phyloP scores from a whole-genome alignment of 257 asterid species.

The Linderniella brevidens region DNA sequence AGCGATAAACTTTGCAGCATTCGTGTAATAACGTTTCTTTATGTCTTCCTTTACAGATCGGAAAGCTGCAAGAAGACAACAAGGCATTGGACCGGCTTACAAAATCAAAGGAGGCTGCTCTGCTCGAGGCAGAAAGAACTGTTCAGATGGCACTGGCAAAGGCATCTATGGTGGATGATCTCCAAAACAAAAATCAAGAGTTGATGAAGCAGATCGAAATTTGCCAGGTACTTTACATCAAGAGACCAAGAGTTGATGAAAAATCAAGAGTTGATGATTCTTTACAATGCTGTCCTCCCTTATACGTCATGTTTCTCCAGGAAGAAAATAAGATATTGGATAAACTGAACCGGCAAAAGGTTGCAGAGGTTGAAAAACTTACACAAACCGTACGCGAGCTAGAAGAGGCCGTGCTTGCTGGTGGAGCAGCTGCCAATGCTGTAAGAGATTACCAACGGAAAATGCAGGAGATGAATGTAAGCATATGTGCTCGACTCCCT shows the following conservation, averaged over 20 bases:
- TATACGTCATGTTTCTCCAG: slow-evolving; percentile 18
- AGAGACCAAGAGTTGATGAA: slow-evolving; percentile 70
- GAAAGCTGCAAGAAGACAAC: slow-evolving; percentile 83
- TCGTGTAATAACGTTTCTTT: not conserved
- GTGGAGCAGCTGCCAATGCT: slow-evolving; percentile 93
- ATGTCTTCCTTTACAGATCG: slow-evolving; percentile 22
- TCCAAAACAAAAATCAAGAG: slow-evolving; percentile 82
- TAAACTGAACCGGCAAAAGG: slow-evolving; percentile 80
- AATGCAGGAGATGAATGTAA: slow-evolving; percentile 75
- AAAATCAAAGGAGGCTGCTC: slow-evolving; percentile 89
- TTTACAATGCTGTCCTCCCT: not conserved
- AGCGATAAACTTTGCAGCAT: slow-evolving; percentile 8
- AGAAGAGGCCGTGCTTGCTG: slow-evolving; percentile 90
- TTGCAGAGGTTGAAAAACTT: slow-evolving; percentile 78
- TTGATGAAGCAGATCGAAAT: slow-evolving; percentile 74
- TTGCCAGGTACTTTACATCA: slow-evolving; percentile 59
- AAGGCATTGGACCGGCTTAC: slow-evolving; percentile 84
- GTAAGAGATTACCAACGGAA: slow-evolving; percentile 73
- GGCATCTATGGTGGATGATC: slow-evolving; percentile 83
- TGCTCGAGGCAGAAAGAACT: slow-evolving; percentile 69
- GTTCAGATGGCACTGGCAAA: slow-evolving; percentile 80
- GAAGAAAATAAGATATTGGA: slow-evolving; percentile 86
- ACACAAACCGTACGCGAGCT: slow-evolving; percentile 72
- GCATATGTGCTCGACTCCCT: too few species aligned
- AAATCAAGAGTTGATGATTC: slow-evolving; percentile 50